Evolutionary conservation across 805 yeast genomes (phyloP).

Genomic region (Hanseniaspora guilliermondii): DNA sequence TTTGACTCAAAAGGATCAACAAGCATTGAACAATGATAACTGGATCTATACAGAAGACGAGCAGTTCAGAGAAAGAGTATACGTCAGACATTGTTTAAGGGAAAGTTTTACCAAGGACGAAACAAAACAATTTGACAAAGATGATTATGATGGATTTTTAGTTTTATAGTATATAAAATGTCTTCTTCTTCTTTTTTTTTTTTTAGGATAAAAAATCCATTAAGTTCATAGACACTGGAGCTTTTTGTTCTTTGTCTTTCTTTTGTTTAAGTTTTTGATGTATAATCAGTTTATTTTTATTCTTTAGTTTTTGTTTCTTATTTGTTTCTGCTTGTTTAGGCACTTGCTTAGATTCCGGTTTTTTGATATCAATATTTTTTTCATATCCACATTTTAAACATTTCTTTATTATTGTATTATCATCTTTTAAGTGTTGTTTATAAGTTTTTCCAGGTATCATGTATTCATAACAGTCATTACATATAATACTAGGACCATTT

Average conservation of each 20-base stretch:
- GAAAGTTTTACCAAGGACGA: slow-evolving; percentile 1
- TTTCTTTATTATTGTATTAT: neutral
- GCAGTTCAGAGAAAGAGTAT: slow-evolving; percentile 2
- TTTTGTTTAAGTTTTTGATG: slow-evolving; percentile 8
- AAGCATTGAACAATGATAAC: neutral
- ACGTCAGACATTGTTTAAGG: slow-evolving; percentile 2
- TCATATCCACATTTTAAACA: slow-evolving; percentile 3
- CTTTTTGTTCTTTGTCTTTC: neutral
- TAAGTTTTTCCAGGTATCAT: slow-evolving; percentile 6
- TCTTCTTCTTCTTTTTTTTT: neutral
- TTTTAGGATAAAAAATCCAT: slow-evolving; percentile 9
- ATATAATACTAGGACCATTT: neutral
- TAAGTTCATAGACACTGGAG: slow-evolving; percentile 1
- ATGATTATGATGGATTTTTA: slow-evolving; percentile 1
- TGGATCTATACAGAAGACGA: neutral
- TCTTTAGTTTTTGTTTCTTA: neutral
- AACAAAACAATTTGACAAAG: neutral
- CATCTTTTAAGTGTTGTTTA: neutral
- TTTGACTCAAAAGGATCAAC: neutral
- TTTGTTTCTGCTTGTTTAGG: neutral
- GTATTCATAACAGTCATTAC: slow-evolving; percentile 4
- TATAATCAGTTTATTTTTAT: slow-evolving; percentile 3
- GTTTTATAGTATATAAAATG: slow-evolving; percentile 1
- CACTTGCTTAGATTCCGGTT: neutral
- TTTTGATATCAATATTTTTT: neutral